Conservation (phyloP, 495 filamentous ascomycete species). For the Trichoderma reesei region DNA sequence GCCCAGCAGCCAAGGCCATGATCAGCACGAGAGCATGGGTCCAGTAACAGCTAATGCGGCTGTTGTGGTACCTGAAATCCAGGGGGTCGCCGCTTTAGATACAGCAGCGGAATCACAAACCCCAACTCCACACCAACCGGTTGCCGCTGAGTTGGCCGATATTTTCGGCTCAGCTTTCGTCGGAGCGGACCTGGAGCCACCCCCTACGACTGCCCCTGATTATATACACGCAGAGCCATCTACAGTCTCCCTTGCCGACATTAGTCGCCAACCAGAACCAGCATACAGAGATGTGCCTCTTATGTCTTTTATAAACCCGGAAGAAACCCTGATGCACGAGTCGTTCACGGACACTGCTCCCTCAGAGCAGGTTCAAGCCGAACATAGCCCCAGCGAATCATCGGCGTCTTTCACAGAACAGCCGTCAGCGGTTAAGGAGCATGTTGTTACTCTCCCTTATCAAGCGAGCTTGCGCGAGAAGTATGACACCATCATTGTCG, state of each 20-base stretch:
- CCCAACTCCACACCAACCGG: neutral
- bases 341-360: neutral
- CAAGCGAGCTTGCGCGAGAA: constrained; percentile 2
- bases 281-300: neutral
- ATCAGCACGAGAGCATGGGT: no score
- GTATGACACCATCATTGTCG: neutral
- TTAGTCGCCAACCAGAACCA: constrained; percentile 1
- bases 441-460: constrained; percentile 9
- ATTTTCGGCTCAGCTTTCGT: neutral
- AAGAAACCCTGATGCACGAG: neutral
- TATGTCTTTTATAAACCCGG: neutral
- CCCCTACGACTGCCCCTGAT: neutral
- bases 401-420: neutral
- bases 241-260: constrained; percentile 2
- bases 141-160: neutral
- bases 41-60: neutral
- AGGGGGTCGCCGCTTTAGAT: neutral
- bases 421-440: neutral
- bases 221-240: neutral
- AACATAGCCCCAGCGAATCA: neutral
- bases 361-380: neutral
- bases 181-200: neutral
- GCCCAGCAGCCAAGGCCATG: neutral
- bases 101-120: neutral
- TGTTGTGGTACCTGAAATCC: neutral